Conservation (phyloP, 257 asterid genomes). For the Solanum sitiens region DNA sequence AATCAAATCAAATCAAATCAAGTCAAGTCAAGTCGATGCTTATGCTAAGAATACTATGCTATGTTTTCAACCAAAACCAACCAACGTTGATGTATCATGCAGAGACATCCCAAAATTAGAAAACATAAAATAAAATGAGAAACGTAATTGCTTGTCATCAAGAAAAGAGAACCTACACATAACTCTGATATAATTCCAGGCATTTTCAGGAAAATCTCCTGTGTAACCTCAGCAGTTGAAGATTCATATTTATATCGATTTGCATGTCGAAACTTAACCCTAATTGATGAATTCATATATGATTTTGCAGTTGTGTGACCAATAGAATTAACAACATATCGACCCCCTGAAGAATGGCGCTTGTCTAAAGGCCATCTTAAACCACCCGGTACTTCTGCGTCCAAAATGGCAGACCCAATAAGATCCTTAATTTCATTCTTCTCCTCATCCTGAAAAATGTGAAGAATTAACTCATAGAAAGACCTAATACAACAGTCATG, state of each 20-base stretch:
- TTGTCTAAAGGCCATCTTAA: constrained; percentile 38
- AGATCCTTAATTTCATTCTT: constrained; percentile 16
- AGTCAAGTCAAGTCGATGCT: not conserved
- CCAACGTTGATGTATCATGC: not conserved
- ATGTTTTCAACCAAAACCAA: not conserved
- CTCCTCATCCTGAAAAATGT: constrained; percentile 32
- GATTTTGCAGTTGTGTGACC: constrained; percentile 32
- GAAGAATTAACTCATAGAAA: not conserved
- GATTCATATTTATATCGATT: constrained; percentile 42
- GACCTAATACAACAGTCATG: not conserved
- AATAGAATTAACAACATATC: constrained; percentile 24
- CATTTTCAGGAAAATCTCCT: constrained; percentile 29
- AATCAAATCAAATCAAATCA: not conserved
- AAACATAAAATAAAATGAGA: not conserved
- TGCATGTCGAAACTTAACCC: constrained; percentile 31
- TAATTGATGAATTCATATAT: constrained; percentile 22
- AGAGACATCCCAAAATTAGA: not conserved
- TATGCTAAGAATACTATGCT: not conserved
- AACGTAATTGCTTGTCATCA: not conserved
- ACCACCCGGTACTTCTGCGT: constrained; percentile 36
- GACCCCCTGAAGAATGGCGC: constrained; percentile 19
- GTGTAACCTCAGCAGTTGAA: constrained; percentile 35
- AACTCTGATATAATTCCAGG: constrained; percentile 19
- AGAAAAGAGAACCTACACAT: constrained; percentile 14
- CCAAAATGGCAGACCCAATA: constrained; percentile 29